Conservation (phyloP, 768 basidiomycete species). For the Coprinopsis marcescibilis region DNA sequence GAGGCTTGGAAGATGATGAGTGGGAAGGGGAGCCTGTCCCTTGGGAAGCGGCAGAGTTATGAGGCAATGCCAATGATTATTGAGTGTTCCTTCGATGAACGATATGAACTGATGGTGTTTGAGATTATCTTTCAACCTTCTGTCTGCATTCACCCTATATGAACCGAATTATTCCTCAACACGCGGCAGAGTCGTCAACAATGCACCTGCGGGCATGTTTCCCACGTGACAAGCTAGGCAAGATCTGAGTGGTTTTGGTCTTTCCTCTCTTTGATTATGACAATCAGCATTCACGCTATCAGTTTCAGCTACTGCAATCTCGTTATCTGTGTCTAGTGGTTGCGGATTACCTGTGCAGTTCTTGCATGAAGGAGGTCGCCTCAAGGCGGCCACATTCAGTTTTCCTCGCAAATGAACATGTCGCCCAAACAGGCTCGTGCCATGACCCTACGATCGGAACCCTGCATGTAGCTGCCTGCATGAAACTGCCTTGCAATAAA, state of each 20-base stretch:
- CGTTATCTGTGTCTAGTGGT: too few species aligned
- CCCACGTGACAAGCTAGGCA: neutral
- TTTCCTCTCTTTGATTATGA: too few species aligned
- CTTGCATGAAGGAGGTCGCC: neutral
- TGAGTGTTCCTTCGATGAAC: neutral
- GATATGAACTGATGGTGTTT: constrained; percentile 6
- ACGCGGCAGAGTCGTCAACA: neutral
- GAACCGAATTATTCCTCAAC: neutral
- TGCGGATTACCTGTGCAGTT: too few species aligned
- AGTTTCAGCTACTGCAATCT: too few species aligned
- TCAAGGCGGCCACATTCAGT: constrained; percentile 6
- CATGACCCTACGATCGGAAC: constrained; percentile 1
- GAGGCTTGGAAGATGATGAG: constrained; percentile 47
- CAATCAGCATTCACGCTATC: too few species aligned
- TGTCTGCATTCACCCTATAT: neutral
- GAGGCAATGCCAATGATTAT: constrained; percentile 15
- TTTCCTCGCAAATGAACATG: constrained; percentile 26
- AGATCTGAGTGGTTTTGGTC: neutral
- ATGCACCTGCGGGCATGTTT: neutral
- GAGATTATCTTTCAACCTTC: constrained; percentile 4
- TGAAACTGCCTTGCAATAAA: constrained; percentile 16
- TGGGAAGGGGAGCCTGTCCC: constrained; percentile 83
- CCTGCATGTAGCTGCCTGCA: constrained; percentile 20
- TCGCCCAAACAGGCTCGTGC: constrained; percentile 21
- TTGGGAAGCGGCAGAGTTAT: constrained; percentile 77